A percentile compares a stretch with the other conserved stretches of the same genome.
Evolutionary conservation across 192 early-diverging fungal genomes (phyloP).

Genomic region (Diversispora eburnea): DNA sequence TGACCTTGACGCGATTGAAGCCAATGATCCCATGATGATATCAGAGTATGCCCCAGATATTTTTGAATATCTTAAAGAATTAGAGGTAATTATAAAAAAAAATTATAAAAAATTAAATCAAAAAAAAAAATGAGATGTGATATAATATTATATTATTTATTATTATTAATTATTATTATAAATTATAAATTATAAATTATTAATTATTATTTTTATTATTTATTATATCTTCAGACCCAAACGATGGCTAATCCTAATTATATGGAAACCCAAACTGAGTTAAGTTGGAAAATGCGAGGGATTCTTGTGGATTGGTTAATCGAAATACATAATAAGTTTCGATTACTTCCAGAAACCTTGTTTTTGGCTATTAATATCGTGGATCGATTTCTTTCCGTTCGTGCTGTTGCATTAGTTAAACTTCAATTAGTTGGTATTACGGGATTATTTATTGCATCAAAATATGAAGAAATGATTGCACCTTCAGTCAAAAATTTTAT

Average conservation of each 20-base stretch:
- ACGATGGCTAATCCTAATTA: conserved; percentile 80
- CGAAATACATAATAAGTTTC: conserved; percentile 88
- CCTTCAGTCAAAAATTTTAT: conserved; percentile 83
- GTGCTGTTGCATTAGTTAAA: conserved; percentile 80
- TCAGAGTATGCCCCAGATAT: conserved; percentile 94
- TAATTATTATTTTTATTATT: not conserved
- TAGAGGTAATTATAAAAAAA: conserved; percentile 52
- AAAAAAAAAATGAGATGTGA: no score
- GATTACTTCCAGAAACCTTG: conserved; percentile 90
- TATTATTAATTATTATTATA: not conserved
- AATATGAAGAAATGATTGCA: conserved; percentile 90
- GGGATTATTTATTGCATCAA: conserved; percentile 84
- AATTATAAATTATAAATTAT: no score
- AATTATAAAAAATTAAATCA: no score
- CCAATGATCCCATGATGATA: conserved; percentile 85
- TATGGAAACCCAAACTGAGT: conserved; percentile 78
- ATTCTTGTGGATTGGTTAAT: conserved; percentile 96
- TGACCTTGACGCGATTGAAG: conserved; percentile 77
- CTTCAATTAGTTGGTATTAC: conserved; percentile 94
- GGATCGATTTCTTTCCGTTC: conserved; percentile 88
- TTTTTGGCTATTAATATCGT: conserved; percentile 91
- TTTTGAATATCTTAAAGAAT: conserved; percentile 75
- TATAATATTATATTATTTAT: not conserved
- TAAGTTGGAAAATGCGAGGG: conserved; percentile 89
- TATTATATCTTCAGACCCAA: conserved; percentile 35